Evolutionary conservation across 2,329 filamentous ascomycete genomes (phyloP).

Genomic region (Calonectria naviculata): DNA sequence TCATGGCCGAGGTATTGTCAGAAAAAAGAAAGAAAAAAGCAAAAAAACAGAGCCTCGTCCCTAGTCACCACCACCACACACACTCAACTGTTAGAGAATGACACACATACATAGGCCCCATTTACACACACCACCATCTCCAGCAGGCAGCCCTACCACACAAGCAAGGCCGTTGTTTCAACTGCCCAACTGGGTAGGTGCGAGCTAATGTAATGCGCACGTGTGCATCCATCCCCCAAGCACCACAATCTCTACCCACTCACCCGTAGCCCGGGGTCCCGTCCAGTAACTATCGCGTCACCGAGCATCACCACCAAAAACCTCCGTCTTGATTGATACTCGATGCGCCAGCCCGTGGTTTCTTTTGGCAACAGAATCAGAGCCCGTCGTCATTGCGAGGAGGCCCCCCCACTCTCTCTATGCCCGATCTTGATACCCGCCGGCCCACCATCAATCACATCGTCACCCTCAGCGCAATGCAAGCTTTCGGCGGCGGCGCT

Average conservation of each 20-base stretch:
- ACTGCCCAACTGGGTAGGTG: slow-evolving; percentile 23
- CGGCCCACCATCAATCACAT: background rate
- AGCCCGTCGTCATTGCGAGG: background rate
- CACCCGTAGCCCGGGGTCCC: background rate
- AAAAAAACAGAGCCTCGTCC: slow-evolving; percentile 11
- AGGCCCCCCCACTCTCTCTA: background rate
- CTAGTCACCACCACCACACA: background rate
- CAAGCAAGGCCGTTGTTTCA: background rate
- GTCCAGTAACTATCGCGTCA: background rate
- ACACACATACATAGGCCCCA: background rate
- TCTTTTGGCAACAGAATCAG: background rate
- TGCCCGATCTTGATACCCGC: slow-evolving; percentile 2
- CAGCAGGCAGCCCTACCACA: slow-evolving; percentile 14
- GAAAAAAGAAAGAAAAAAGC: background rate
- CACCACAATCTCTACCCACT: slow-evolving; percentile 5
- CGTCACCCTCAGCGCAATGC: background rate
- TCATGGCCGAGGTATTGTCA: background rate
- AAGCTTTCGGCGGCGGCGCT: background rate
- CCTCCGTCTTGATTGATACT: background rate
- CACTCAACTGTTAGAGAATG: background rate
- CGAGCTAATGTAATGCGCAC: slow-evolving; percentile 24
- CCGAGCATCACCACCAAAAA: background rate
- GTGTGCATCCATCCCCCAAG: slow-evolving; percentile 15
- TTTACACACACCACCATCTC: background rate
- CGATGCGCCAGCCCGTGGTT: background rate